phyloP scores from a whole-genome alignment of 495 filamentous ascomycete genomes.

The Aspergillus funiculosus region DNA sequence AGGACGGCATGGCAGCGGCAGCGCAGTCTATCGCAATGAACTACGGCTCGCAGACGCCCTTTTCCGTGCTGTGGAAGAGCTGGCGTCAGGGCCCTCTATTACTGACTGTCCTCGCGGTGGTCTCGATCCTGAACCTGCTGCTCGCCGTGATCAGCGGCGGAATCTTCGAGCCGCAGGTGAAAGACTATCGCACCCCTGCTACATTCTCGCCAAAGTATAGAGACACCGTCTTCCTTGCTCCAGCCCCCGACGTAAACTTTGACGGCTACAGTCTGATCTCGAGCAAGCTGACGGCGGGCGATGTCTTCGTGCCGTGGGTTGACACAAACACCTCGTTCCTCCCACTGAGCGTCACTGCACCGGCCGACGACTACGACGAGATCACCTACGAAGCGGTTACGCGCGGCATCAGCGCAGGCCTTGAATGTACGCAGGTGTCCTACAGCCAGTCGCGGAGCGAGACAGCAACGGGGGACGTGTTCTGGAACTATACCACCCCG shows the following conservation, averaged over 20 bases:
- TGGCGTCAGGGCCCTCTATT: constrained; percentile 3
- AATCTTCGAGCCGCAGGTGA: constrained; percentile 20
- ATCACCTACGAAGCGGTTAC: constrained; percentile 10
- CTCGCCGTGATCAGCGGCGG: constrained; percentile 21
- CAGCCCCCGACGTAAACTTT: constrained; percentile 4
- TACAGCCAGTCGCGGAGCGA: background rate
- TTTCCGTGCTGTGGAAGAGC: constrained; percentile 6
- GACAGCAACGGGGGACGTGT: background rate
- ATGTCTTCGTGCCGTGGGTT: constrained; percentile 13
- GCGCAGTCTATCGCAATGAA: constrained; percentile 13
- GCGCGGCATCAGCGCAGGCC: constrained; percentile 17
- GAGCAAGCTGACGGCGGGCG: background rate
- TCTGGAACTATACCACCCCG: constrained; percentile 11
- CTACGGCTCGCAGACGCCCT: constrained; percentile 15
- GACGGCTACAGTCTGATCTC: constrained; percentile 12
- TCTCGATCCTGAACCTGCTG: constrained; percentile 14
- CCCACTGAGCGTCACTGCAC: constrained; percentile 9
- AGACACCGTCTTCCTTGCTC: constrained; percentile 9
- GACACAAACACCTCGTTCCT: constrained; percentile 9
- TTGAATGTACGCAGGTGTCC: constrained; percentile 10
- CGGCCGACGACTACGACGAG: background rate
- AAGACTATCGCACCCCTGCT: constrained; percentile 2
- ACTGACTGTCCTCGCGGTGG: constrained; percentile 10
- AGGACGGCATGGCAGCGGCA: constrained; percentile 9
- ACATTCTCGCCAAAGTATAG: constrained; percentile 11